These are phyloP conservation scores for Primulina eburnea DNA, from an alignment of 257 asterid genomes.

Conservation along the genomic window DNA sequence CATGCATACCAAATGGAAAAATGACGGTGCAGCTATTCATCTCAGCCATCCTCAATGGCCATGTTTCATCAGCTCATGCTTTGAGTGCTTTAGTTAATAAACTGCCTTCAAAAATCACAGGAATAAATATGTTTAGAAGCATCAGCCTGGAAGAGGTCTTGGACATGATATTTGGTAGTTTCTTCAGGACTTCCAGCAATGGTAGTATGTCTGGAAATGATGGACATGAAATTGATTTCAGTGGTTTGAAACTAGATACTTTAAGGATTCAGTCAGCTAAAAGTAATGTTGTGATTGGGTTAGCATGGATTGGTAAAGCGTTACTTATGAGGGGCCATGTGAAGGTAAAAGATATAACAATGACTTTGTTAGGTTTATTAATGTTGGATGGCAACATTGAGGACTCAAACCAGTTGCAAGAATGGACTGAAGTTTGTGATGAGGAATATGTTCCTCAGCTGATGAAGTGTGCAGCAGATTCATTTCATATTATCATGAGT, in stretches of 20 bases:
- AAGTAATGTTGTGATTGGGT: conserved; percentile 54
- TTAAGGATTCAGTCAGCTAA: conserved; percentile 29
- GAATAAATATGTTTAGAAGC: conserved; percentile 30
- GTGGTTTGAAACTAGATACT: conserved; percentile 39
- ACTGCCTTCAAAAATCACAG: conserved; percentile 53
- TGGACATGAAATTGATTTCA: conserved; percentile 35
- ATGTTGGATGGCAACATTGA: conserved; percentile 36
- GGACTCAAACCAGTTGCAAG: conserved; percentile 30
- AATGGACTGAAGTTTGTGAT: conserved; percentile 31
- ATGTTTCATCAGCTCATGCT: conserved; percentile 89
- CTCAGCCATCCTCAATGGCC: conserved; percentile 56
- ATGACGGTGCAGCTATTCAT: conserved; percentile 55
- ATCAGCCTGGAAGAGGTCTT: conserved; percentile 58
- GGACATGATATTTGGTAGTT: conserved; percentile 44
- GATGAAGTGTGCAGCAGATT: conserved; percentile 78
- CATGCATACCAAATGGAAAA: conserved; percentile 54
- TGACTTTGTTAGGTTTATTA: conserved; percentile 62
- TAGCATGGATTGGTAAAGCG: conserved; percentile 98
- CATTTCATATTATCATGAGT: conserved; percentile 78
- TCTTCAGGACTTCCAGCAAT: conserved; percentile 35
- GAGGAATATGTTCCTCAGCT: conserved; percentile 46
- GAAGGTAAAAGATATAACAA: conserved; percentile 64
- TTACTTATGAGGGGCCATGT: conserved; percentile 94
- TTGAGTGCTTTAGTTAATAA: conserved; percentile 94
- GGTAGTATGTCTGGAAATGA: conserved; percentile 28